A percentile compares a stretch with the other conserved stretches of the same genome.
Conservation (phyloP, 805 yeast genomes). For the Cephaloascus albidus region DNA sequence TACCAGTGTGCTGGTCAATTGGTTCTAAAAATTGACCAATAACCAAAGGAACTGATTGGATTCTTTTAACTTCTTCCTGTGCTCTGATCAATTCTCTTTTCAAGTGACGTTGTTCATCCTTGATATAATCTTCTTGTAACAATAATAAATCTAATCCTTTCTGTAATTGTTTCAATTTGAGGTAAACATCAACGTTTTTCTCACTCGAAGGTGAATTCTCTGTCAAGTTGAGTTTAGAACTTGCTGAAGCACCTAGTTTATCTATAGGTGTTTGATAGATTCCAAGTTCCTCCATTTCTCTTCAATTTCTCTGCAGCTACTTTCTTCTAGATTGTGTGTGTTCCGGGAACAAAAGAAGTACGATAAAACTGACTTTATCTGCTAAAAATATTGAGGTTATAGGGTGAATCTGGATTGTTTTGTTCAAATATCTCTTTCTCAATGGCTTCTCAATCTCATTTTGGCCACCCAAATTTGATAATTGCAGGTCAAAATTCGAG, state of each 20-base stretch:
- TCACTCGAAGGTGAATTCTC: constrained; percentile 6
- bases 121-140: constrained; percentile 92
- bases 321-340: too few relatives aligned
- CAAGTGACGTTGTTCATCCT: constrained; percentile 95
- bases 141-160: constrained; percentile 78
- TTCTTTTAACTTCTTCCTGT: constrained; percentile 96
- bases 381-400: too few relatives aligned
- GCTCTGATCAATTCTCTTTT: constrained; percentile 93
- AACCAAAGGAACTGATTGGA: constrained; percentile 94
- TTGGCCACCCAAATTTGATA: background rate
- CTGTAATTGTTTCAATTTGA: constrained; percentile 79
- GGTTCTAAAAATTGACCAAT: constrained; percentile 98
- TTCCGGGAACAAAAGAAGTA: too few relatives aligned
- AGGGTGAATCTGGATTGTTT: too few relatives aligned
- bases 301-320: background rate
- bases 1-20: constrained; percentile 92
- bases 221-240: constrained; percentile 1
- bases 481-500: too few relatives aligned
- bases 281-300: constrained; percentile 26
- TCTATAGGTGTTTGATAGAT: constrained; percentile 11
- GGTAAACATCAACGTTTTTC: constrained; percentile 60
- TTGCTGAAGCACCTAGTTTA: constrained; percentile 7
- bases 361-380: too few relatives aligned
- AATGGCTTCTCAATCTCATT: too few relatives aligned
- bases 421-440: too few relatives aligned